These are phyloP conservation scores for Calophaca sinica DNA, from an alignment of 306 rosid species.

Conservation along the genomic window DNA sequence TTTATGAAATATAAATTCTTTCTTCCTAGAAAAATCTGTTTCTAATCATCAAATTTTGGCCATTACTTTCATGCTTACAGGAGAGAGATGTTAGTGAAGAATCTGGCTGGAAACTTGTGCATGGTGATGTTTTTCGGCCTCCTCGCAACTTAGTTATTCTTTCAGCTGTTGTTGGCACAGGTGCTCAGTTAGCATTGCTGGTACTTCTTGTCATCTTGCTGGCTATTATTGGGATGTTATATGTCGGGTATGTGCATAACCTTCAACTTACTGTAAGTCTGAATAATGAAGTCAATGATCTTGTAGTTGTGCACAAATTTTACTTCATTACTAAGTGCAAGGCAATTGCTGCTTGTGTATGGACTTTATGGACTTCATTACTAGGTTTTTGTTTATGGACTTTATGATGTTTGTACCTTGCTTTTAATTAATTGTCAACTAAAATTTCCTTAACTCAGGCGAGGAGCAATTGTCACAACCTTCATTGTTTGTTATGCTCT, in stretches of 20 bases:
- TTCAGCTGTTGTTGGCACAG: constrained; percentile 98
- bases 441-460: constrained; percentile 60
- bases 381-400: constrained; percentile 2
- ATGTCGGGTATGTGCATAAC: constrained; percentile 66
- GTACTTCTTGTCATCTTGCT: constrained; percentile 91
- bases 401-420: background rate
- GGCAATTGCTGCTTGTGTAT: constrained; percentile 27
- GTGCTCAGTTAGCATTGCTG: constrained; percentile 95
- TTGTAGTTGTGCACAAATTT: constrained; percentile 19
- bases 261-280: constrained; percentile 34
- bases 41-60: constrained; percentile 40
- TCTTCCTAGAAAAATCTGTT: constrained; percentile 19
- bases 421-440: constrained; percentile 5
- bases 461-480: constrained; percentile 99
- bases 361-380: no score
- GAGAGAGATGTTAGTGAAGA: constrained; percentile 98
- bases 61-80: constrained; percentile 51
- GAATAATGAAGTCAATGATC: constrained; percentile 3
- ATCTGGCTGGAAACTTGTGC: constrained; percentile 99
- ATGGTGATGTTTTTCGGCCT: constrained; percentile 98
- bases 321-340: constrained; percentile 5
- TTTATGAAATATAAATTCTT: constrained; percentile 25
- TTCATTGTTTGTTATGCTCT: constrained; percentile 98
- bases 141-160: constrained; percentile 79
- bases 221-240: constrained; percentile 97